Percentiles rank a stretch among this genome's conserved stretches.
These are phyloP conservation scores for Eucommia ulmoides DNA, from an alignment of 257 asterid species.

Conservation along the genomic window DNA sequence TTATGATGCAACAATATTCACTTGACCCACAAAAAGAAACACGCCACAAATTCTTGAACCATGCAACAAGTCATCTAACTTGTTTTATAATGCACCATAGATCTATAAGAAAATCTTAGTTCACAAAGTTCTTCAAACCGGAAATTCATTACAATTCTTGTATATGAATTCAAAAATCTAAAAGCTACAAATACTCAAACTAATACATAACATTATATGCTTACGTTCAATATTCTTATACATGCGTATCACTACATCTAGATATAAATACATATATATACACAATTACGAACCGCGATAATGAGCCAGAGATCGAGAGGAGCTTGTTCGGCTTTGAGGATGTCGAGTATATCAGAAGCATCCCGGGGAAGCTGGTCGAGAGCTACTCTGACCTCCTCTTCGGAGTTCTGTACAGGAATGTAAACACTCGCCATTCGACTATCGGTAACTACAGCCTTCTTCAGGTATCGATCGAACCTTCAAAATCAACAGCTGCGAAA, in stretches of 20 bases:
- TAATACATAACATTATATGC: too few species aligned
- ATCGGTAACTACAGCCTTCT: too few species aligned
- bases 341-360: conserved; percentile 93
- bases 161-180: not conserved
- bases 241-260: not conserved
- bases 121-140: too few species aligned
- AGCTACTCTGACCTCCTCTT: conserved; percentile 90
- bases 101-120: too few species aligned
- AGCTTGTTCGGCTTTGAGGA: conserved; percentile 99
- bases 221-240: not conserved
- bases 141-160: conserved; percentile 5
- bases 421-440: conserved; percentile 67
- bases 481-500: too few species aligned
- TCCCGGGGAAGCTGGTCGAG: conserved; percentile 98
- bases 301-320: conserved; percentile 97
- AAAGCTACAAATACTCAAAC: not conserved
- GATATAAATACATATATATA: not conserved
- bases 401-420: conserved; percentile 94
- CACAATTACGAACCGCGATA: conserved; percentile 47
- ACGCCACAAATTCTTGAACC: too few species aligned
- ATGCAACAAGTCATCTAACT: too few species aligned
- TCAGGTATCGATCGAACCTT: too few species aligned
- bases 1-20: too few species aligned
- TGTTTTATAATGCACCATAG: too few species aligned
- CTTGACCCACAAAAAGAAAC: too few species aligned